Base-by-base conservation (phyloP, 441 rosid species). In the Syzygium malaccense region DNA sequence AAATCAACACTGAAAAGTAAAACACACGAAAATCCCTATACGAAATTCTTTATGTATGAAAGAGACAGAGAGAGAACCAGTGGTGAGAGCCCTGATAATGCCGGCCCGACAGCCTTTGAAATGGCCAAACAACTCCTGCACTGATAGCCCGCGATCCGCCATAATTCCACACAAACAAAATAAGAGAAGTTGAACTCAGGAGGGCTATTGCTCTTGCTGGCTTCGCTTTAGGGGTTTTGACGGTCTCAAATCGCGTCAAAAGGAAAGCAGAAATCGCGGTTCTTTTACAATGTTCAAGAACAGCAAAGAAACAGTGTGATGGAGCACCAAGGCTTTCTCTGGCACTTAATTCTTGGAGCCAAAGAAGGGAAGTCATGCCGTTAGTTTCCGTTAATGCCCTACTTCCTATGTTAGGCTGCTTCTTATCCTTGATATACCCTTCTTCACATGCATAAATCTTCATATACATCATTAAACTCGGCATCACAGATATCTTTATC, bases 21-120 rank as follows among this genome's bases (percentile, higher is more conserved):
- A 32, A 37, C 48, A 55, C 58, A 85, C 51, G 15, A 55, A 25
- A 41, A 55, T 19, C n/a, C n/a, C 8, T 23, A 10, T 56, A 18
- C 18, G 3, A 26, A 85, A 85, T 58, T 26, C n/a, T 4, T 58
- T 25, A 25, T 41, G 48, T 13, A 37, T 4, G 53, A 37, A 56
- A 57, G 62, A 48, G 55, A 83, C 30, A 83, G 55, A 56, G 64
- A 30, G 19, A 17, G 62, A 55, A 85, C 87, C 87, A 2, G 68
- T 85, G 87, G 87, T 85, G 87, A 85, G 87, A 48, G 87, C 87
- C 68, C 64, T 85, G n/a, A 85, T 56, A 56, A 85, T 85, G 53
- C 87, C 87, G 6, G 87, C 68, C 4, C 53, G 87, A 57, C 87
- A 48, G 15, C 87, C 87, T 58, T 55, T 85, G 87, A 85, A 33